phyloP scores from a whole-genome alignment of 768 basidiomycete species.

The Boletus sp. region DNA sequence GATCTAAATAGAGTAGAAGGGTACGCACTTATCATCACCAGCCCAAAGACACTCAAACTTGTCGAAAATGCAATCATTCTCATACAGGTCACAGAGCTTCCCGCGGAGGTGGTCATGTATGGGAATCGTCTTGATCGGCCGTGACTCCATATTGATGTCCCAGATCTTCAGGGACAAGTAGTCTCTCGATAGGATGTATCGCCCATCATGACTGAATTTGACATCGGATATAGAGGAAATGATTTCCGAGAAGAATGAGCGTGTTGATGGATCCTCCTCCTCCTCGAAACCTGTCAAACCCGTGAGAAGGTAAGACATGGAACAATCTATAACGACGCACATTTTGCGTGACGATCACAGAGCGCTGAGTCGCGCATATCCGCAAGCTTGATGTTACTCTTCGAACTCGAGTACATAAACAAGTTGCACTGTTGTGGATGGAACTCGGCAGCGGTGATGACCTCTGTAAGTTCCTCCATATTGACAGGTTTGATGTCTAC shows the following conservation, averaged over 20 bases:
- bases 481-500: conserved; percentile 99
- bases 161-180: conserved; percentile 98
- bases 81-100: conserved; percentile 97
- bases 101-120: conserved; percentile 98
- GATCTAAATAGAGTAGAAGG: conserved; percentile 9
- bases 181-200: conserved; percentile 95
- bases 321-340: conserved; percentile 45
- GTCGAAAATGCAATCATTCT: conserved; percentile 99
- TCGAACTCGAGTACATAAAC: conserved; percentile 99
- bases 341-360: conserved; percentile 94
- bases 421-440: conserved; percentile 96
- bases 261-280: conserved; percentile 94
- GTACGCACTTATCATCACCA: conserved; percentile 87
- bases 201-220: conserved; percentile 96
- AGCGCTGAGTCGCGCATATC: conserved; percentile 99
- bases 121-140: conserved; percentile 94
- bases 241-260: conserved; percentile 99
- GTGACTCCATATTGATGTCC: conserved; percentile 99
- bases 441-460: conserved; percentile 99
- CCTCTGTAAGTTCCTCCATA: conserved; percentile 99
- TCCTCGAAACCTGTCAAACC: conserved; percentile 84
- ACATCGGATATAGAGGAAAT: conserved; percentile 99
- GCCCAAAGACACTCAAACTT: conserved; percentile 99
- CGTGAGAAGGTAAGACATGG: conserved; percentile 7
- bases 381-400: conserved; percentile 98